Evolutionary conservation across 352 stramenopile species (phyloP), one percentile per base, ranked within the genome.

Genomic region (Saprolegnia parasitica): DNA sequence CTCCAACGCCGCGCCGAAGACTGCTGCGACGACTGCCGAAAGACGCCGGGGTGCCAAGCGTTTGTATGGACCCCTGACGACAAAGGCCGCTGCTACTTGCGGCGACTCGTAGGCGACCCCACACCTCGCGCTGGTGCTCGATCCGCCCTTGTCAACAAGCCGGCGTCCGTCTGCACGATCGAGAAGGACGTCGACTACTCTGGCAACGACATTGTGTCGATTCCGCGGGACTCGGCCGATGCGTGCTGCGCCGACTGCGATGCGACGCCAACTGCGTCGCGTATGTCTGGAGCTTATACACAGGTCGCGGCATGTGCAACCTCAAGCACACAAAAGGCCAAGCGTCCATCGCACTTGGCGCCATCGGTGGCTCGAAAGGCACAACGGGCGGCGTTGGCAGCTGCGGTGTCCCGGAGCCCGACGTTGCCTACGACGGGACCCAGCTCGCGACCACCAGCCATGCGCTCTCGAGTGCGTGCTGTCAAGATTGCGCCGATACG

Each of bases 221-320:
- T 56, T 13, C 68, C 45, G 5, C 72, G 67, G 0, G 50, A 52
- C 13, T 76, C 71, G 8, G 56, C 74, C 6, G 75, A 82, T 21
- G 64, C 54, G 9, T 82, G 77, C 54, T 82, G 77, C 67, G 65
- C 65, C 56, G 71, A 76, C 50, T 82, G 77, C 66, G 58, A 63
- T 47, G 46, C 65, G 46, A 72, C 56, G 13, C 54, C 6, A 52
- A 52, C 35, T 72, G 65, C 58, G 13, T 42, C 8, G n/a, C 10
- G 10, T 72, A 58, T 52, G 52, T 68, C 39, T 72, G 63, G 63
- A n/a, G 9, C 63, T 29, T 26, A 13, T 23, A 40, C 32, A 20
- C 26, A 4, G 42, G 42, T n/a, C 42, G 42, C 3, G 45, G 47
- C 8, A 39, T 37, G 2, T 70, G 63, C 63, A 39, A 21, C 20